Conservation (phyloP, 805 yeast species). For the Wickerhamiella azymoides region DNA sequence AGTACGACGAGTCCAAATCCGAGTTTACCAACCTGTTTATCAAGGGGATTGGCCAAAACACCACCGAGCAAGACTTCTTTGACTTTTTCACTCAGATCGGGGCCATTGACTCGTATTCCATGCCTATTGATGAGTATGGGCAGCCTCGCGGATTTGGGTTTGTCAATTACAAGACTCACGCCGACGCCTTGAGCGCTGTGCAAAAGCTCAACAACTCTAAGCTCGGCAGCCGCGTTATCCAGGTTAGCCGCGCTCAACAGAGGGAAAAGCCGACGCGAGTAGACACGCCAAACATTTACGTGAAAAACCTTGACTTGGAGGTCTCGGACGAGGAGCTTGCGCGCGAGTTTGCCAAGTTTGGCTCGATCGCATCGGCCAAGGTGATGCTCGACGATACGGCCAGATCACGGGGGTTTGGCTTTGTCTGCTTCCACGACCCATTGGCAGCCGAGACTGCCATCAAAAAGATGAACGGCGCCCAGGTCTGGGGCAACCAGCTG, state of each 20-base stretch:
- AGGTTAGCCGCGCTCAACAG: constrained; percentile 34
- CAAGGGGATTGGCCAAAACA: constrained; percentile 33
- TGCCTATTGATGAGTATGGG: constrained; percentile 33
- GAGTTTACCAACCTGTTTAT: constrained; percentile 43
- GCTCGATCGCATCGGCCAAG: constrained; percentile 40
- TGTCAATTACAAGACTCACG: constrained; percentile 34
- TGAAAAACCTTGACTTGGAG: constrained; percentile 44
- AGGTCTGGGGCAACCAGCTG: constrained; percentile 36
- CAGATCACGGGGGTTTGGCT: constrained; percentile 65
- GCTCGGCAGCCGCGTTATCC: constrained; percentile 26
- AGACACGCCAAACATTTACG: constrained; percentile 57
- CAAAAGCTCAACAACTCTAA: constrained; percentile 34
- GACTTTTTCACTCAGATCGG: constrained; percentile 35
- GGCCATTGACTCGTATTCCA: constrained; percentile 36
- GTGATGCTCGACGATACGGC: constrained; percentile 38
- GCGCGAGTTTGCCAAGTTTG: constrained; percentile 33
- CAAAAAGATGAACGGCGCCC: constrained; percentile 44
- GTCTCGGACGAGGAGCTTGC: constrained; percentile 42
- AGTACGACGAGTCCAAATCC: constrained; percentile 32
- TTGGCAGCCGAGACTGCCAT: constrained; percentile 58
- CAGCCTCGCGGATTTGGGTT: constrained; percentile 42
- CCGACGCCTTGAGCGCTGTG: constrained; percentile 33
- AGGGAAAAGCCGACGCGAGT: constrained; percentile 6
- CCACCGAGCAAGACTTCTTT: constrained; percentile 29
- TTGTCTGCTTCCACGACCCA: constrained; percentile 58